phyloP scores from a whole-genome alignment of 768 basidiomycete genomes.

The Xanthoconium stramineum region DNA sequence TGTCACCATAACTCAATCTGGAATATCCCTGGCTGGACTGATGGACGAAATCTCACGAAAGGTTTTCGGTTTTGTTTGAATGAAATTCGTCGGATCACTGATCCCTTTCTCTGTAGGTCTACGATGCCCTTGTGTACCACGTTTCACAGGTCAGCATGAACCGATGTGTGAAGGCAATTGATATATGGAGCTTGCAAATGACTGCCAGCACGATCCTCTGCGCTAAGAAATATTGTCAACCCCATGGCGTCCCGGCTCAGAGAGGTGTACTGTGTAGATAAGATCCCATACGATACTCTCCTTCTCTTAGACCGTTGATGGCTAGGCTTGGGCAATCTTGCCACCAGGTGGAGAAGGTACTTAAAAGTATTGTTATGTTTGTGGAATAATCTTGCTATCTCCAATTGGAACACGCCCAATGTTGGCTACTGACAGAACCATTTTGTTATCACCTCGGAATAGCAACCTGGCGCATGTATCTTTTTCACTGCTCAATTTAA shows the following conservation, averaged over 20 bases:
- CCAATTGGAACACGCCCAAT: not conserved
- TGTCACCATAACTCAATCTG: constrained; percentile 1
- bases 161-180: constrained; percentile 84
- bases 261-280: constrained; percentile 30
- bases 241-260: constrained; percentile 40
- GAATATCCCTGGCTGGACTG: constrained; percentile 68
- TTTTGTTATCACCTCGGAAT: not conserved
- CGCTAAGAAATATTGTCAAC: constrained; percentile 74
- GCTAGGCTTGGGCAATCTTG: not conserved
- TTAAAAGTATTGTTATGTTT: not conserved
- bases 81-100: not conserved
- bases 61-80: constrained; percentile 35
- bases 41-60: constrained; percentile 89
- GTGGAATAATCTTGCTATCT: not conserved
- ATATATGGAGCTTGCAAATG: constrained; percentile 92
- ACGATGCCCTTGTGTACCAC: constrained; percentile 93
- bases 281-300: constrained; percentile 30
- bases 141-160: constrained; percentile 89
- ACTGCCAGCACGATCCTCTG: constrained; percentile 81
- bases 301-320: constrained; percentile 21
- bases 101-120: constrained; percentile 46
- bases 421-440: not conserved
- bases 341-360: constrained; percentile 7
- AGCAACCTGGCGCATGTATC: not conserved
- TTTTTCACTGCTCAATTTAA: constrained; percentile 6